phyloP scores from a whole-genome alignment of 441 rosid species.

The Macaranga tanarius region DNA sequence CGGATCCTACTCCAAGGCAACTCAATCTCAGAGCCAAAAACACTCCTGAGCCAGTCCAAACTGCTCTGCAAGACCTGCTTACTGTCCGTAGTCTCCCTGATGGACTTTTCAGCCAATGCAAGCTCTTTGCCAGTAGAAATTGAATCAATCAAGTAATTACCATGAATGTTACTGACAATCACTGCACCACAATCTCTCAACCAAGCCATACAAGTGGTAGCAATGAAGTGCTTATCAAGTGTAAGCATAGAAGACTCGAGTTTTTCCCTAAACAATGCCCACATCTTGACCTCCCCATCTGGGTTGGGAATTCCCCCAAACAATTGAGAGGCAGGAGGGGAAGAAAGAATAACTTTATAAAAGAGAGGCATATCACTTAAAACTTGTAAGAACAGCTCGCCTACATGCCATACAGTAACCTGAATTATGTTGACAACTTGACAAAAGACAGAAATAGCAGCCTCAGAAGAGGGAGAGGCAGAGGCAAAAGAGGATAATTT shows the following conservation, averaged over 20 bases:
- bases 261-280: conserved; percentile 83
- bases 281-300: conserved; percentile 83
- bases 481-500: conserved; percentile 44
- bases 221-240: conserved; percentile 59
- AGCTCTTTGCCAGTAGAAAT: conserved; percentile 71
- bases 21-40: conserved; percentile 94
- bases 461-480: conserved; percentile 14
- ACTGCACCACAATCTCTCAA: conserved; percentile 70
- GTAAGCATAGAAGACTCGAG: conserved; percentile 58
- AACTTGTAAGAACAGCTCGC: conserved; percentile 84
- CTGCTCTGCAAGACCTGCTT: conserved; percentile 83
- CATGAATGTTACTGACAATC: conserved; percentile 62
- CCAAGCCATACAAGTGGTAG: conserved; percentile 72
- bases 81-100: conserved; percentile 81
- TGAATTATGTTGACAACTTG: conserved; percentile 69
- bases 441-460: conserved; percentile 64
- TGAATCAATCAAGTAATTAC: conserved; percentile 62
- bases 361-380: conserved; percentile 88
- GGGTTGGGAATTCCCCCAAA: conserved; percentile 96
- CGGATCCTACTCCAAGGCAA: conserved; percentile 92
- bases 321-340: conserved; percentile 93
- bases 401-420: conserved; percentile 81
- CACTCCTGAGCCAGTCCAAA: conserved; percentile 91
- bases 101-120: conserved; percentile 73
- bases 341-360: conserved; percentile 73